Base-by-base conservation (phyloP, 192 early-diverging fungal species). In the Backusella mclennaniae region DNA sequence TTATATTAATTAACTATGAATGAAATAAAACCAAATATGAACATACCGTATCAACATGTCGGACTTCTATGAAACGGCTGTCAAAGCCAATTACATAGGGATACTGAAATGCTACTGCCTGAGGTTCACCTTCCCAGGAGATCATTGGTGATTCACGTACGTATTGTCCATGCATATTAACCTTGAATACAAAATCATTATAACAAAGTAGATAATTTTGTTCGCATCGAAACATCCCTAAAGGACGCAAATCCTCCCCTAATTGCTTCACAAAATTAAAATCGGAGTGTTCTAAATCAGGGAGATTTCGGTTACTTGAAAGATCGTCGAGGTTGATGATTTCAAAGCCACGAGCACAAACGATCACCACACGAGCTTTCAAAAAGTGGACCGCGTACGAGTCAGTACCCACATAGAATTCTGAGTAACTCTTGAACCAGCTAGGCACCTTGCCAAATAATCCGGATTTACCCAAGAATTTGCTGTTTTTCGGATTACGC, bases 21-120 rank as follows among this genome's bases (percentile, higher is more conserved):
- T 49, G 75, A 29, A 63, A 63, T 63, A 0, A 56, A 56, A 23
- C 21, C 9, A 35, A 19, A 26, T 52, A 23, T 73, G 31, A 68
- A 72, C 77, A 76, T 79, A 82, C 94, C 4, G 94, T 95, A 77
- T 95, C 89, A 3, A 94, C 87, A 75, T 96, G 83, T 59, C 93
- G 90, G 17, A 99, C 86, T 84, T 99, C 97, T 73, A 99, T 94
- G 75, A 98, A 97, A 36, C 85, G 86, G 14, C 90, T 82, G 44
- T 97, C 96, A 83, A 95, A 99, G 0, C 96, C 97, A 76, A 98
- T 84, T 36, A 99, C 84, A 80, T 96, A 98, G 23, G 95, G 96
- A 71, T 94, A 85, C 15, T 90, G 81, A 23, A 92, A 90, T 39
- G 94, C 92, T 83, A 96, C 95, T 70, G 90, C 88, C n/a, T 89